These are phyloP conservation scores for Pyronema omphalodes DNA, from an alignment of 495 filamentous ascomycete species.

Conservation along the genomic window DNA sequence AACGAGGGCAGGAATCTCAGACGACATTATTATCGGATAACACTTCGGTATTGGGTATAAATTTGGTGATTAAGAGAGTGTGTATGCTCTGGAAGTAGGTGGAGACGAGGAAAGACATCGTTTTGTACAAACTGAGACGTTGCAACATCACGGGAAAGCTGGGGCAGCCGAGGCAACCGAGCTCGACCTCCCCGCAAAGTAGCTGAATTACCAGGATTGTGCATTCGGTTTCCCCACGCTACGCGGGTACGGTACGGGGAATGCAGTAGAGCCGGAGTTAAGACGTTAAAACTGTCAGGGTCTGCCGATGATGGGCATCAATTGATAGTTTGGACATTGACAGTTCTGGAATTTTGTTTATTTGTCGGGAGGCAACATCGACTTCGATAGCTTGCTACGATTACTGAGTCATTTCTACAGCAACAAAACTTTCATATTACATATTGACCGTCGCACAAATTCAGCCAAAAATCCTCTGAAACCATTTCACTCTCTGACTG, in stretches of 20 bases:
- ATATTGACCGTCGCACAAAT: background rate
- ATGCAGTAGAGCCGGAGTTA: background rate
- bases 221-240: background rate
- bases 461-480: background rate
- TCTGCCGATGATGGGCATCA: background rate
- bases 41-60: background rate
- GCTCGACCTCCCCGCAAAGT: background rate
- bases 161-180: slow-evolving; percentile 28
- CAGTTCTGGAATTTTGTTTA: background rate
- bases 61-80: background rate
- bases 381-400: background rate
- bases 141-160: background rate
- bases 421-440: background rate
- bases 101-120: background rate
- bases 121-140: background rate
- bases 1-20: slow-evolving; percentile 17
- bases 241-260: background rate
- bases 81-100: background rate
- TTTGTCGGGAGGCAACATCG: background rate
- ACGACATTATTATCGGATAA: slow-evolving; percentile 7
- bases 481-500: background rate
- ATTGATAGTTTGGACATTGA: background rate
- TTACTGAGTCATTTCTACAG: background rate
- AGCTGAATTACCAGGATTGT: background rate
- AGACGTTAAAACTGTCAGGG: background rate